A percentile compares a stretch with the other conserved stretches of the same genome.
phyloP scores from a whole-genome alignment of 2,329 filamentous ascomycete species.

The Orbilia blumenaviensis region DNA sequence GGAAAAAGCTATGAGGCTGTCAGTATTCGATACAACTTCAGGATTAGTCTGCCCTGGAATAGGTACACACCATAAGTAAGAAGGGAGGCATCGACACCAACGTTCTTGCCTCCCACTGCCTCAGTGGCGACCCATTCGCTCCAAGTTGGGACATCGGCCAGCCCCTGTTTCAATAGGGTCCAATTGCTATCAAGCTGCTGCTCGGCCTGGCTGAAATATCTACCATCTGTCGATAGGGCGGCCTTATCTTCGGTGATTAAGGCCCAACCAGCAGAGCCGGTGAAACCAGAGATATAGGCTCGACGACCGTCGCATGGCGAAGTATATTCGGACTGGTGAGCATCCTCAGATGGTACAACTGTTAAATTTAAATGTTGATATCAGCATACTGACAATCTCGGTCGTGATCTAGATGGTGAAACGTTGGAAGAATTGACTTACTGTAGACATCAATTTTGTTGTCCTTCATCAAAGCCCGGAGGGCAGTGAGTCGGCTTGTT shows the following conservation, averaged over 20 bases:
- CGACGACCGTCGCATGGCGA: constrained; percentile 91
- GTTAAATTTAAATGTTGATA: constrained; percentile 54
- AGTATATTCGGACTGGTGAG: constrained; percentile 97
- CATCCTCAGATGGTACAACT: constrained; percentile 98
- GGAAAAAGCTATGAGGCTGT: constrained; percentile 66
- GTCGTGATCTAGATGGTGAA: constrained; percentile 34
- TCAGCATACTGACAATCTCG: too few species aligned
- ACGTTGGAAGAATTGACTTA: constrained; percentile 64
- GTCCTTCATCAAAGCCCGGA: constrained; percentile 87
- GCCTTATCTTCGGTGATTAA: constrained; percentile 87
- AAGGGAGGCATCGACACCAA: constrained; percentile 89
- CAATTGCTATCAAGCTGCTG: constrained; percentile 93
- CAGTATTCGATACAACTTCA: neutral
- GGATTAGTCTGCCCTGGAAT: constrained; percentile 22
- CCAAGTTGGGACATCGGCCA: constrained; percentile 95
- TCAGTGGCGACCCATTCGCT: constrained; percentile 91
- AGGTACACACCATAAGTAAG: constrained; percentile 75
- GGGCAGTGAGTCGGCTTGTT: constrained; percentile 74
- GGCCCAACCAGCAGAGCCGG: constrained; percentile 91
- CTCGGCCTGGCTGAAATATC: constrained; percentile 96
- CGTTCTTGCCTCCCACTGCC: constrained; percentile 82
- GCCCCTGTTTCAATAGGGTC: constrained; percentile 87
- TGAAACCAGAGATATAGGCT: constrained; percentile 92
- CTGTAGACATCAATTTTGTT: constrained; percentile 90
- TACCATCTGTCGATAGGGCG: constrained; percentile 89